Evolutionary conservation across 371 early-diverging fungal genomes (phyloP).

Genomic region (Apophysomyces trapeziformis): DNA sequence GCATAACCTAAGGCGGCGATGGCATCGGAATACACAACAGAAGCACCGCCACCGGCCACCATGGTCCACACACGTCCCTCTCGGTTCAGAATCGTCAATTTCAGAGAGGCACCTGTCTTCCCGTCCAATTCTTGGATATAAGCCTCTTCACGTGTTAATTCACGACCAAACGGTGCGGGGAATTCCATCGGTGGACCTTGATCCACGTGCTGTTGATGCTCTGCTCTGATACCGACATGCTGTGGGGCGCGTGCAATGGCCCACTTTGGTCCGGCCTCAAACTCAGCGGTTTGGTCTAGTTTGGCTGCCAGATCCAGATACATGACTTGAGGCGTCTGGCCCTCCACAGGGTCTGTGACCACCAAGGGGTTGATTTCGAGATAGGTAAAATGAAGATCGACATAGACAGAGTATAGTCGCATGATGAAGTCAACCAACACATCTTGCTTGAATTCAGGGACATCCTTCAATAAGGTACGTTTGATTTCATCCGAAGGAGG

Average conservation of each 20-base stretch:
- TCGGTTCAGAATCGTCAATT: slow-evolving; percentile 92
- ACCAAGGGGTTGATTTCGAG: slow-evolving; percentile 98
- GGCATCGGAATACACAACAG: slow-evolving; percentile 93
- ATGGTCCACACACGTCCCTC: slow-evolving; percentile 97
- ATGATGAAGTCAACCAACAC: slow-evolving; percentile 86
- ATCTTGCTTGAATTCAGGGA: slow-evolving; percentile 72
- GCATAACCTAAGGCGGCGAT: slow-evolving; percentile 93
- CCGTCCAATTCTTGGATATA: slow-evolving; percentile 95
- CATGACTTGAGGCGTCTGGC: slow-evolving; percentile 67
- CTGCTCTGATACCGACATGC: slow-evolving; percentile 42
- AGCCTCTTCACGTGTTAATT: slow-evolving; percentile 91
- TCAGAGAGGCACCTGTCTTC: slow-evolving; percentile 97
- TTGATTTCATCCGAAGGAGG: slow-evolving; percentile 68
- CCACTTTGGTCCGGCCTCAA: slow-evolving; percentile 90
- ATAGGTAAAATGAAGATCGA: slow-evolving; percentile 95
- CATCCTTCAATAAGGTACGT: slow-evolving; percentile 59
- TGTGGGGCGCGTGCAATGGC: slow-evolving; percentile 70
- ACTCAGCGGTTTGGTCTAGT: slow-evolving; percentile 96
- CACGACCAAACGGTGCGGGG: slow-evolving; percentile 96
- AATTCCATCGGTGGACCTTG: slow-evolving; percentile 89
- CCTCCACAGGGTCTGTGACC: slow-evolving; percentile 70
- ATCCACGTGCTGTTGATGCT: slow-evolving; percentile 50
- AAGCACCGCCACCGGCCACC: slow-evolving; percentile 98
- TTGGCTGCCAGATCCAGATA: slow-evolving; percentile 95
- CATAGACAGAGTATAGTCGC: slow-evolving; percentile 90